Base-by-base conservation (phyloP, 345 rosid species). In the Turnera subulata region DNA sequence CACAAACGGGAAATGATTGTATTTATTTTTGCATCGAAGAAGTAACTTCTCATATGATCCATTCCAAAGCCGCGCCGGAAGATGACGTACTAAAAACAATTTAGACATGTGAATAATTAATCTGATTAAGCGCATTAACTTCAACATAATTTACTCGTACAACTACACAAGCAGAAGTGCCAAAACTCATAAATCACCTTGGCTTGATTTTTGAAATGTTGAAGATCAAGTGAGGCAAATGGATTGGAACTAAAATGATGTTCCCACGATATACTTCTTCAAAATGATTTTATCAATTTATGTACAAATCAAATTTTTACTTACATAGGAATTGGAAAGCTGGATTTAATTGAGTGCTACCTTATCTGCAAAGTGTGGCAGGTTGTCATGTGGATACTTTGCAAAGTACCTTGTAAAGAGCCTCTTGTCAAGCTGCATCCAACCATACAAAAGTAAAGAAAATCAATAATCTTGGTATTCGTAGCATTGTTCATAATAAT, bases 51-150 rank as follows among this genome's bases (percentile, higher is more conserved):
- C 73, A 61, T 73, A 0, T 70, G 80, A 75, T 86, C 97, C 29
- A 82, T 82, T 52, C 94, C 91, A 75, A 86, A 73, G 44, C 96
- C 94, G 44, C 91, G 84, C 50, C 92, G 67, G 73, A 89, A 89
- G 64, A 84, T 72, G 33, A 89, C 58, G 66, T 69, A 86, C 95
- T 82, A 49, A 18, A 29, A 55, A 67, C 20, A 55, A 24, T 29
- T 3, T 8, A 29, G 35, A 29, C 4, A 29, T 29, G n/a, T 29
- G 35, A 29, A 29, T 29, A 4, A 29, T 29, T 29, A 4, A 29
- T 29, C 35, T 3, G 8, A 4, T 3, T 29, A 4, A 29, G 4
- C 35, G 5, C 35, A 3, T 8, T 18, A 47, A 20, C 20, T 14
- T n/a, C n/a, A n/a, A n/a, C n/a, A n/a, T n/a, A n/a, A n/a, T n/a